Evolutionary conservation across 352 stramenopile species (phyloP).

Genomic region (Globisporangium polare): DNA sequence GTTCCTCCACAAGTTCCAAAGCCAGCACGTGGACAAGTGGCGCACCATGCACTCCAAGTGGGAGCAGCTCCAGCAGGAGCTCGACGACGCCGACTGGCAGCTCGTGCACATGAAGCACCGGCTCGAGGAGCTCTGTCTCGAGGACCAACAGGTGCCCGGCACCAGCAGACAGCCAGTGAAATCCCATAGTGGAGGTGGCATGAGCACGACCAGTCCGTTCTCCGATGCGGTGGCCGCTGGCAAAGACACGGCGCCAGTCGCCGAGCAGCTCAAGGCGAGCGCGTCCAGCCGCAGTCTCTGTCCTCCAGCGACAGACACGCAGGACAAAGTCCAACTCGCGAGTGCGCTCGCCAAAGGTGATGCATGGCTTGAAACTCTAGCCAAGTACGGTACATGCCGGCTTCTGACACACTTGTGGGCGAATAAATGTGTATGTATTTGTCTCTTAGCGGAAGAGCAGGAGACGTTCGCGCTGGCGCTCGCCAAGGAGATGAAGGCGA

Average conservation of each 20-base stretch:
- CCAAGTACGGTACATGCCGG: too few species aligned
- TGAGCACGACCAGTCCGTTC: slow-evolving; percentile 40
- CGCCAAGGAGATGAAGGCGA: slow-evolving; percentile 59
- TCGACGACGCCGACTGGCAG: slow-evolving; percentile 66
- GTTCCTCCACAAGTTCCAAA: slow-evolving; percentile 26
- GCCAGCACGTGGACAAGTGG: slow-evolving; percentile 36
- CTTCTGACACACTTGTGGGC: too few species aligned
- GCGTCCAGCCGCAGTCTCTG: slow-evolving; percentile 20
- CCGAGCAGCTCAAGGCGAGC: slow-evolving; percentile 43
- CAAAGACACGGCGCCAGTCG: slow-evolving; percentile 46
- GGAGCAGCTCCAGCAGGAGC: slow-evolving; percentile 34
- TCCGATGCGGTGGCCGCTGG: slow-evolving; percentile 65
- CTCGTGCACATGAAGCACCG: slow-evolving; percentile 51
- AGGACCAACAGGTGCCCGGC: slow-evolving; percentile 13
- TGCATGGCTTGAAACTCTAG: background rate
- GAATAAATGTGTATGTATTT: slow-evolving; percentile 20
- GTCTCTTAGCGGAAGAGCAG: slow-evolving; percentile 45
- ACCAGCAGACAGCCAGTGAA: slow-evolving; percentile 5
- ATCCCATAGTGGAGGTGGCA: background rate
- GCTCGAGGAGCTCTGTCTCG: slow-evolving; percentile 46
- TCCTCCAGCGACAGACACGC: background rate
- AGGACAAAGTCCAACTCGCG: background rate
- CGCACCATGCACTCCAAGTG: slow-evolving; percentile 39
- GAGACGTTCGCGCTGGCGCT: slow-evolving; percentile 73
- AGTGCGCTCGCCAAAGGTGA: slow-evolving; percentile 18